phyloP scores from a whole-genome alignment of 2,329 filamentous ascomycete species.

The Ramichloridium luteum region DNA sequence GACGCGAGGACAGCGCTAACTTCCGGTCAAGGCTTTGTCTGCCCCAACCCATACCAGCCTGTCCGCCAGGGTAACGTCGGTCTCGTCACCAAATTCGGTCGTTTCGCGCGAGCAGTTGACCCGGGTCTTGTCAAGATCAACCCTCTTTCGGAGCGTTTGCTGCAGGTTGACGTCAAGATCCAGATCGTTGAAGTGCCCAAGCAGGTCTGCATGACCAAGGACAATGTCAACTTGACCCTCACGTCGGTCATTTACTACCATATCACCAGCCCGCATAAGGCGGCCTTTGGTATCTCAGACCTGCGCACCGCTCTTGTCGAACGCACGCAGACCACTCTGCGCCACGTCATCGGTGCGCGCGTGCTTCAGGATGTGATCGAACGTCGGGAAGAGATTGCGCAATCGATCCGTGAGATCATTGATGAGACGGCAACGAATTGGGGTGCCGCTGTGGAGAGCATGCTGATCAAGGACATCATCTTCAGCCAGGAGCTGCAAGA shows the following conservation, averaged over 20 bases:
- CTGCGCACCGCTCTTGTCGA: slow-evolving; percentile 93
- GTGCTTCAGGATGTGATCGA: slow-evolving; percentile 97
- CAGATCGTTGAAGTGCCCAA: slow-evolving; percentile 94
- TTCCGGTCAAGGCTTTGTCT: no score
- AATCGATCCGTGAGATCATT: slow-evolving; percentile 92
- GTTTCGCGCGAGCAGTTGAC: slow-evolving; percentile 90
- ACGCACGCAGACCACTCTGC: slow-evolving; percentile 92
- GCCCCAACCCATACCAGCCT: slow-evolving; percentile 27
- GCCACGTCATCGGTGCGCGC: slow-evolving; percentile 89
- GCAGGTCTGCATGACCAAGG: slow-evolving; percentile 98
- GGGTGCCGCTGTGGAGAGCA: slow-evolving; percentile 93
- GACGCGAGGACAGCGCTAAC: no score
- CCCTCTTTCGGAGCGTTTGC: slow-evolving; percentile 77
- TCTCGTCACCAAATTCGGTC: slow-evolving; percentile 87
- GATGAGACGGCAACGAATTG: slow-evolving; percentile 87
- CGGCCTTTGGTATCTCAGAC: slow-evolving; percentile 90
- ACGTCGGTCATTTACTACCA: slow-evolving; percentile 99
- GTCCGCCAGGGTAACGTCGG: slow-evolving; percentile 91
- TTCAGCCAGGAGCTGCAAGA: slow-evolving; percentile 94
- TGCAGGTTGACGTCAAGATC: slow-evolving; percentile 96
- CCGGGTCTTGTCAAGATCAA: slow-evolving; percentile 97
- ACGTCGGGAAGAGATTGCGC: slow-evolving; percentile 90
- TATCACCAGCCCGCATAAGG: slow-evolving; percentile 88
- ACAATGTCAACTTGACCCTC: slow-evolving; percentile 88
- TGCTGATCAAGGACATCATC: slow-evolving; percentile 99